Evolutionary conservation across 495 filamentous ascomycete genomes (phyloP).

Genomic region (Hypomontagnella submonticulosa): DNA sequence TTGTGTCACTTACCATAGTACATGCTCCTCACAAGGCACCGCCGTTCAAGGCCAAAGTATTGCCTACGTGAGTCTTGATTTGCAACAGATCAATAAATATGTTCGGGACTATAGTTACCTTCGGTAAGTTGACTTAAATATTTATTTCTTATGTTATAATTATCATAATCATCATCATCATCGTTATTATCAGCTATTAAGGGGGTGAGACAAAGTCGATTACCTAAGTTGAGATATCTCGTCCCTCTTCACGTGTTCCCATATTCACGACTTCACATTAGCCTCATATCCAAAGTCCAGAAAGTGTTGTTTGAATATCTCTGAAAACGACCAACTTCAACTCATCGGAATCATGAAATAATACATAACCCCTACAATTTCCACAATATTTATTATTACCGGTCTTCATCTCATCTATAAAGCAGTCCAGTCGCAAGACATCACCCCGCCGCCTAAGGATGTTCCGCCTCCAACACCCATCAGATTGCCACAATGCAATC

Average conservation of each 20-base stretch:
- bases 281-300: too few species aligned
- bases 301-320: not conserved
- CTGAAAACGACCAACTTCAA: not conserved
- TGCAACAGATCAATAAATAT: constrained; percentile 11
- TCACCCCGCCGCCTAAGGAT: constrained; percentile 54
- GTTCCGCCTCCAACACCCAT: constrained; percentile 65
- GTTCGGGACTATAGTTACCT: constrained; percentile 34
- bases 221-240: too few species aligned
- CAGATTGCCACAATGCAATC: constrained; percentile 59
- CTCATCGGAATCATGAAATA: not conserved
- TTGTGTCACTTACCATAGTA: constrained; percentile 6
- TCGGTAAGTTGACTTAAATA: constrained; percentile 32
- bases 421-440: constrained; percentile 44
- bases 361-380: not conserved
- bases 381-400: not conserved
- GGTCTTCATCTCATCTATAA: constrained; percentile 41
- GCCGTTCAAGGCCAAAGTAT: not conserved
- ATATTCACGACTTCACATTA: too few species aligned
- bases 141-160: constrained; percentile 5
- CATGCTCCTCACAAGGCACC: constrained; percentile 1
- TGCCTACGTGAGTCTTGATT: constrained; percentile 3
- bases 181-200: not conserved
- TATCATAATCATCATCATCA: not conserved
- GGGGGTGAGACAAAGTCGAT: too few species aligned
- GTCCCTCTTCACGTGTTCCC: too few species aligned